Evolutionary conservation across 306 rosid species (phyloP).

Genomic region (Cicer bijugum): DNA sequence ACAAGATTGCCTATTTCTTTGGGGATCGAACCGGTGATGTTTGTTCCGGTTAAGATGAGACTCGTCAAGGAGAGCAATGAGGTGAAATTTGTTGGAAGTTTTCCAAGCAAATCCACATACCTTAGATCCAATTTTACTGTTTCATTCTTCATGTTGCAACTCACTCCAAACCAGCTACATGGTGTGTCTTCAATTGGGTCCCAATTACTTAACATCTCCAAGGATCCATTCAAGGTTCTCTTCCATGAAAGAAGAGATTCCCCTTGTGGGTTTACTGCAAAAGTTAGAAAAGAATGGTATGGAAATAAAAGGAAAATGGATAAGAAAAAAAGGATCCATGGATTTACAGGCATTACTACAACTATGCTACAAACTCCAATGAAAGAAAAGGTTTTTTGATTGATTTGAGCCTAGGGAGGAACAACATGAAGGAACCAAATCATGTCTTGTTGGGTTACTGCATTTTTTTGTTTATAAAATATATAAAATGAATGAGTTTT

Average conservation of each 20-base stretch:
- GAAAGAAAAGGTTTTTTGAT: constrained; percentile 50
- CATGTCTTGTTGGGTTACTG: constrained; percentile 81
- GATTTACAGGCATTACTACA: constrained; percentile 87
- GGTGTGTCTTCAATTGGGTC: constrained; percentile 65
- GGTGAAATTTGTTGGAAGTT: constrained; percentile 63
- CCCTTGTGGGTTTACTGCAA: constrained; percentile 78
- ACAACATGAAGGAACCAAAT: constrained; percentile 74
- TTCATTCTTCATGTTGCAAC: constrained; percentile 61
- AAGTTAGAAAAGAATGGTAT: constrained; percentile 39
- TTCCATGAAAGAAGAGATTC: constrained; percentile 84
- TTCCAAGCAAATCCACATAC: constrained; percentile 72
- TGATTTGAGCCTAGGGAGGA: constrained; percentile 77
- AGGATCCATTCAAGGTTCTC: constrained; percentile 70
- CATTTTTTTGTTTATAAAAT: constrained; percentile 4
- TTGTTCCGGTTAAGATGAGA: constrained; percentile 70
- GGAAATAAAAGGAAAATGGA: constrained; percentile 53
- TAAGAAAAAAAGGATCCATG: constrained; percentile 63
- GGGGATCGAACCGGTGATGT: constrained; percentile 87
- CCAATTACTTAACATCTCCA: constrained; percentile 60
- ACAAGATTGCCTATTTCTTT: constrained; percentile 56
- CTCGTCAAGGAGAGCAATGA: constrained; percentile 61
- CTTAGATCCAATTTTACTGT: constrained; percentile 66
- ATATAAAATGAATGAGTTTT: constrained; percentile 25
- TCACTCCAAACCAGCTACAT: constrained; percentile 83
- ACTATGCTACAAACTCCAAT: constrained; percentile 64